phyloP scores from a whole-genome alignment of 306 rosid genomes.

The Acacia acuminata region DNA sequence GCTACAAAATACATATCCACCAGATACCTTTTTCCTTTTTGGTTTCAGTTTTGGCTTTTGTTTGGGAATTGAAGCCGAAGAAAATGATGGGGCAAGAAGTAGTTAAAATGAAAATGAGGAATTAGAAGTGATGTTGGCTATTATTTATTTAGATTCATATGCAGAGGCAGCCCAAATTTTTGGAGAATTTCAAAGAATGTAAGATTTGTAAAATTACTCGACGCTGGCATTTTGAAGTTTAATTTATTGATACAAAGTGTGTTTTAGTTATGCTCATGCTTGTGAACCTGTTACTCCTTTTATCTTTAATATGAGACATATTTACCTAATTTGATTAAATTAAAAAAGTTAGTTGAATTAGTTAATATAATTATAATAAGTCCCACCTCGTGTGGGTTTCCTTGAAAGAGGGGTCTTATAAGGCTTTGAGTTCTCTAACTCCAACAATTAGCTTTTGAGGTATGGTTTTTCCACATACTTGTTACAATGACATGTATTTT shows the following conservation, averaged over 20 bases:
- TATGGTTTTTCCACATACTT: too few species aligned
- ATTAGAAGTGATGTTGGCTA: not conserved
- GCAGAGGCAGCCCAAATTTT: not conserved
- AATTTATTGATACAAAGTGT: not conserved
- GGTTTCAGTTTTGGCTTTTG: not conserved
- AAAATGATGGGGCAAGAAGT: not conserved
- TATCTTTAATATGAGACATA: too few species aligned
- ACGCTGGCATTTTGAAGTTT: not conserved
- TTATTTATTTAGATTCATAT: not conserved
- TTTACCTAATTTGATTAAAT: too few species aligned
- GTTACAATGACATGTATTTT: too few species aligned
- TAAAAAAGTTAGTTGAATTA: too few species aligned
- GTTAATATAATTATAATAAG: too few species aligned
- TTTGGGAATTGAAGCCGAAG: not conserved
- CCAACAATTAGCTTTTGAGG: too few species aligned
- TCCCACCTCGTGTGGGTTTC: too few species aligned
- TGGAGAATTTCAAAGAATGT: not conserved
- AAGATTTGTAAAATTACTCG: not conserved
- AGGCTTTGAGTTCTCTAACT: too few species aligned
- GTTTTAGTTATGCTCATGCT: constrained; percentile 1
- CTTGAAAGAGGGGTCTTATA: too few species aligned
- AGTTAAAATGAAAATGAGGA: not conserved
- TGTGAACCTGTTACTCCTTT: not conserved
- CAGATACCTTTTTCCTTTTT: not conserved
- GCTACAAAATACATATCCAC: not conserved